Conservation (phyloP, 805 yeast genomes). For the Wickerhamiella domercqiae region DNA sequence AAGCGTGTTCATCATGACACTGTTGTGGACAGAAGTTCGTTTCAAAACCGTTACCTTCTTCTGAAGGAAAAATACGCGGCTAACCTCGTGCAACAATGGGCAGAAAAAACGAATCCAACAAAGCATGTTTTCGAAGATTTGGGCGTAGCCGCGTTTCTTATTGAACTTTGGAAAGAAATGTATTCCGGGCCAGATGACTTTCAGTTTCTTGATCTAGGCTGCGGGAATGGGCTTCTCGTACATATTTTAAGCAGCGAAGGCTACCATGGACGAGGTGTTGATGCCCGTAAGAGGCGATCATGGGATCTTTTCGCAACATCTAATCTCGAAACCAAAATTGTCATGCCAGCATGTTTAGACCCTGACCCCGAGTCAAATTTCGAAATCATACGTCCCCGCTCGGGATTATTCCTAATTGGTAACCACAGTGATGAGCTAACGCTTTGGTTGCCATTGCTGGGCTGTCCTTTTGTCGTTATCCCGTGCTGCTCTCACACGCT, state of each 20-base stretch:
- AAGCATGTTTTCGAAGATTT: conserved; percentile 95
- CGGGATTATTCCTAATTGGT: conserved; percentile 63
- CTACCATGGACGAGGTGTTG: conserved; percentile 67
- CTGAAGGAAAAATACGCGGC: conserved; percentile 74
- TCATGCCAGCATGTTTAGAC: conserved; percentile 61
- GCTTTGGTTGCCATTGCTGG: conserved; percentile 83
- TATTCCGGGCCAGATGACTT: conserved; percentile 30
- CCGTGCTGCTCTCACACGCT: conserved; percentile 92
- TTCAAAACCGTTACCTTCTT: conserved; percentile 67
- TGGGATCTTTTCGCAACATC: conserved; percentile 68
- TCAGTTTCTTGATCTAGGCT: conserved; percentile 79
- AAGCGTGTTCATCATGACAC: conserved; percentile 80
- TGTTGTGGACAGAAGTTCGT: conserved; percentile 65
- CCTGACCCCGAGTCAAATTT: conserved; percentile 21
- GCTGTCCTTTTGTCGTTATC: conserved; percentile 67
- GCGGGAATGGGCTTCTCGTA: conserved; percentile 85
- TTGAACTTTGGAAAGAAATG: conserved; percentile 63
- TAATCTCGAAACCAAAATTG: conserved; percentile 54
- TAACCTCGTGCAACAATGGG: conserved; percentile 64
- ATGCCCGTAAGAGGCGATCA: conserved; percentile 77
- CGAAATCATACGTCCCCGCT: neutral
- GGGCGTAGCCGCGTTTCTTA: conserved; percentile 86
- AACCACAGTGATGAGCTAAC: conserved; percentile 93
- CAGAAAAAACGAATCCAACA: conserved; percentile 85
- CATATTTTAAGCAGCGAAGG: conserved; percentile 68